Conservation (phyloP, 805 yeast species). For the Yarrowia sp. region DNA sequence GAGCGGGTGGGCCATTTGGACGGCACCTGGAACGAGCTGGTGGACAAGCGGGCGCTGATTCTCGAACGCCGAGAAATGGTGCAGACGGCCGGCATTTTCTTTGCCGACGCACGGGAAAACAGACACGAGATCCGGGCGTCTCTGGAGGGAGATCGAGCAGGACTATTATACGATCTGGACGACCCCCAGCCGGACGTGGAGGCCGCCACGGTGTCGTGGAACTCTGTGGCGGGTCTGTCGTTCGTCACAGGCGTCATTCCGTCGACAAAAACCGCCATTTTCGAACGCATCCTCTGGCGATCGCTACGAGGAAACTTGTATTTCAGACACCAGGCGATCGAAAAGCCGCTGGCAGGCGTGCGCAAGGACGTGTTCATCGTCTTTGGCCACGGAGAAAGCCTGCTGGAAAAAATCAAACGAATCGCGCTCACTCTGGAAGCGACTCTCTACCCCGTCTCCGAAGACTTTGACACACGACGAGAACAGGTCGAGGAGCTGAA, state of each 20-base stretch:
- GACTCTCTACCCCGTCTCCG: conserved; percentile 67
- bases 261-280: conserved; percentile 67
- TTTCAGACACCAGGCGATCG: conserved; percentile 74
- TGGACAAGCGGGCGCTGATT: conserved; percentile 64
- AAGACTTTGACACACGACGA: conserved; percentile 53
- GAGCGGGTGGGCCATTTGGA: conserved; percentile 72
- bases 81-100: conserved; percentile 57
- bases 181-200: conserved; percentile 43
- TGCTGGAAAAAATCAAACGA: conserved; percentile 73
- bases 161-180: conserved; percentile 42
- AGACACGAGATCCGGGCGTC: conserved; percentile 50
- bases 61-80: conserved; percentile 74
- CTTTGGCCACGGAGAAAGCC: conserved; percentile 85
- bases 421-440: conserved; percentile 92
- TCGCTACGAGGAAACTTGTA: conserved; percentile 89
- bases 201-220: conserved; percentile 35
- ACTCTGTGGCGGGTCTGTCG: conserved; percentile 44
- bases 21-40: conserved; percentile 69
- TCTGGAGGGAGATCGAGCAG: conserved; percentile 45
- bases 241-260: conserved; percentile 83
- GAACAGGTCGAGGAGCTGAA: conserved; percentile 53
- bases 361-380: conserved; percentile 85
- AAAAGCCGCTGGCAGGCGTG: conserved; percentile 69
- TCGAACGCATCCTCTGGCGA: conserved; percentile 91
- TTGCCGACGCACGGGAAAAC: conserved; percentile 44